Conservation (phyloP, 1,139 yeast species). For the Geotrichum aggregatum region DNA sequence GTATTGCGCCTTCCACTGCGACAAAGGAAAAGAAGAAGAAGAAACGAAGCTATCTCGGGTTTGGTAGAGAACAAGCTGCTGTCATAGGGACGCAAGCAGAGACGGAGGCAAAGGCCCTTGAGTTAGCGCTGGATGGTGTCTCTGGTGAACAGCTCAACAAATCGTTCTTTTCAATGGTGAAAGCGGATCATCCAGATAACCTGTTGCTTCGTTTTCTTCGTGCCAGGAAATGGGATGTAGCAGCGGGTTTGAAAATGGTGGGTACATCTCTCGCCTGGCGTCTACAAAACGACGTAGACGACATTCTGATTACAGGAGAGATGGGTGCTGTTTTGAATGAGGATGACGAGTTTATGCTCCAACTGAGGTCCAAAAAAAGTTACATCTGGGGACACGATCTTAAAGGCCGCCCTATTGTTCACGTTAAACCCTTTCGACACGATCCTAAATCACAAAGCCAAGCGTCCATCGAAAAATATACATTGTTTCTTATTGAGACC, state of each 20-base stretch:
- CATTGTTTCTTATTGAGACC: slow-evolving; percentile 64
- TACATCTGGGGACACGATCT: slow-evolving; percentile 62
- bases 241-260: slow-evolving; percentile 60
- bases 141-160: slow-evolving; percentile 24
- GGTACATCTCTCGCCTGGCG: slow-evolving; percentile 70
- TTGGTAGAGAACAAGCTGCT: slow-evolving; percentile 25
- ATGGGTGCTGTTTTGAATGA: slow-evolving; percentile 38
- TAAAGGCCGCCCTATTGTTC: slow-evolving; percentile 62
- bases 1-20: slow-evolving; percentile 28
- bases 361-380: slow-evolving; percentile 56
- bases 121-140: slow-evolving; percentile 6
- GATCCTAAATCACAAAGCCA: slow-evolving; percentile 64
- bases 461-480: slow-evolving; percentile 61
- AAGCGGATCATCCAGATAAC: slow-evolving; percentile 70
- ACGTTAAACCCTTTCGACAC: slow-evolving; percentile 67
- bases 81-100: slow-evolving; percentile 17
- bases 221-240: slow-evolving; percentile 73
- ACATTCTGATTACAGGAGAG: slow-evolving; percentile 60
- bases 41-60: slow-evolving; percentile 28
- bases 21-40: slow-evolving; percentile 25
- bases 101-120: slow-evolving; percentile 12
- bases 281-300: slow-evolving; percentile 53
- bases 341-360: slow-evolving; percentile 48
- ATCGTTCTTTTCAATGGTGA: slow-evolving; percentile 48
- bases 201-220: slow-evolving; percentile 60